These are phyloP conservation scores for Fusarium fracticaudum DNA, from an alignment of 2,329 filamentous ascomycete species.

Conservation along the genomic window DNA sequence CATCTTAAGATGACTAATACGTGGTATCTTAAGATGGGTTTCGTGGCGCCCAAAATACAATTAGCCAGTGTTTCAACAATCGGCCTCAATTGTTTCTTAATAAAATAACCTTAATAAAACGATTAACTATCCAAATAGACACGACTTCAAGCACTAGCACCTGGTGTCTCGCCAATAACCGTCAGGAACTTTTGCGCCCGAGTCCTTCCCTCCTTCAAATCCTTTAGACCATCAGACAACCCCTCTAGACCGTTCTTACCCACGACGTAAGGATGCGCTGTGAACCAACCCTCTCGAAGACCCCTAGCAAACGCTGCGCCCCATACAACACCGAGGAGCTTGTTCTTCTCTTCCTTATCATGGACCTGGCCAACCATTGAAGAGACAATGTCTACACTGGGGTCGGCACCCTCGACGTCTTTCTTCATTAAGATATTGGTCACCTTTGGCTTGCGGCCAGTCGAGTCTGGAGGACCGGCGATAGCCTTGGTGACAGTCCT, in stretches of 20 bases:
- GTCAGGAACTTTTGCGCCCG: constrained; percentile 9
- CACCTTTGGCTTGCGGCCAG: background rate
- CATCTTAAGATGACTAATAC: no score
- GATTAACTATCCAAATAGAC: accelerated
- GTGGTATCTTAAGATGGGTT: background rate
- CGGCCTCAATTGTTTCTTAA: background rate
- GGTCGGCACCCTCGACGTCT: background rate
- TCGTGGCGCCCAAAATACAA: background rate
- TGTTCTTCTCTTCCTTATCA: background rate
- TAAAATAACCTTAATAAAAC: accelerated
- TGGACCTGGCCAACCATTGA: background rate
- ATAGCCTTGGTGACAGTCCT: background rate
- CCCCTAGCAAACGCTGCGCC: background rate
- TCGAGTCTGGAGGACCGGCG: background rate
- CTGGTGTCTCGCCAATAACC: background rate
- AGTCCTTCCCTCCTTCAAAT: background rate
- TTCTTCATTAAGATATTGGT: constrained; percentile 2
- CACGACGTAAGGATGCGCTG: constrained; percentile 4
- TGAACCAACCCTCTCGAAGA: constrained; percentile 28
- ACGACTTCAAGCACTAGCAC: background rate
- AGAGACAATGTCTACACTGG: background rate
- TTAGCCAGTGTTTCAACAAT: accelerated
- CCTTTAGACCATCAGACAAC: background rate
- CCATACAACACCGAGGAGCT: background rate
- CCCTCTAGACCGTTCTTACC: background rate